Conservation (phyloP, 257 asterid genomes). For the Penstemon newberryi region DNA sequence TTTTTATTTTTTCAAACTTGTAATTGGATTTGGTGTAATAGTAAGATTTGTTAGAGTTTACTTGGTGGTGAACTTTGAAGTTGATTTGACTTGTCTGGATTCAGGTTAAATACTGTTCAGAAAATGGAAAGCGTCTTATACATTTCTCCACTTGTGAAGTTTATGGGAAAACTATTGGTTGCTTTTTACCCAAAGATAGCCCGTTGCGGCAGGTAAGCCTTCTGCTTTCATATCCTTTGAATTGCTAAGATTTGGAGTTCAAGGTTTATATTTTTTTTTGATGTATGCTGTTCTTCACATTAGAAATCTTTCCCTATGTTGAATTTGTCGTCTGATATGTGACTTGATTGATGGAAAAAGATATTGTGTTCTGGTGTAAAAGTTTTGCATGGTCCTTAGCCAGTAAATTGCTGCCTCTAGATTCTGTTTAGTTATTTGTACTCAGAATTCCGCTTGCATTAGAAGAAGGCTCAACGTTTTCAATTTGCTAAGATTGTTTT, state of each 20-base stretch:
- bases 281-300: not conserved
- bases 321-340: not conserved
- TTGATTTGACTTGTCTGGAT: conserved; percentile 26
- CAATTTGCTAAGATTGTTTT: too few relatives aligned
- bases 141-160: conserved; percentile 97
- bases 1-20: too few relatives aligned
- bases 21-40: not conserved
- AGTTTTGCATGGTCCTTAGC: not conserved
- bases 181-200: conserved; percentile 82
- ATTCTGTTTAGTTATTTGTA: too few relatives aligned
- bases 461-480: too few relatives aligned
- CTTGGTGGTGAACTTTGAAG: conserved; percentile 10
- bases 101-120: conserved; percentile 96
- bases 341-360: conserved; percentile 5
- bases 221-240: conserved; percentile 20
- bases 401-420: too few relatives aligned
- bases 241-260: not conserved
- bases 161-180: conserved; percentile 91
- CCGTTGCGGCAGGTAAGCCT: conserved; percentile 73
- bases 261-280: conserved; percentile 11
- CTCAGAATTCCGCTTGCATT: too few relatives aligned
- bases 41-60: conserved; percentile 1
- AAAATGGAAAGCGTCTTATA: conserved; percentile 83
- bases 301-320: not conserved
- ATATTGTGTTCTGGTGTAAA: not conserved